phyloP scores from a whole-genome alignment of 768 basidiomycete genomes.

The Amanita polypyramis region DNA sequence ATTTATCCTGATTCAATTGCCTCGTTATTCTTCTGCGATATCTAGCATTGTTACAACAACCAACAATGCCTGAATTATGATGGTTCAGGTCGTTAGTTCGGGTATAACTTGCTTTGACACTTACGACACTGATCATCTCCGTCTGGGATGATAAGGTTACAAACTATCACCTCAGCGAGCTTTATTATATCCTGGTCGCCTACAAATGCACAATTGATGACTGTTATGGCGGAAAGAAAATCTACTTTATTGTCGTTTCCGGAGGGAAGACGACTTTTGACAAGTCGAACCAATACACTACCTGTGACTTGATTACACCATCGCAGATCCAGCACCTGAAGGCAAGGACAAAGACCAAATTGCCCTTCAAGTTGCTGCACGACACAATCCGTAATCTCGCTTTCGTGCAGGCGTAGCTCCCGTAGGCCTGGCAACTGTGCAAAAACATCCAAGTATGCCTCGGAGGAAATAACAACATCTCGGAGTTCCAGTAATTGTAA shows the following conservation, averaged over 20 bases:
- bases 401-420: conserved; percentile 45
- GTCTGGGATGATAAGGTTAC: conserved; percentile 32
- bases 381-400: conserved; percentile 40
- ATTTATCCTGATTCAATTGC: not conserved
- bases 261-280: conserved; percentile 24
- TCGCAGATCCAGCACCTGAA: conserved; percentile 40
- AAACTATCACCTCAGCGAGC: conserved; percentile 35
- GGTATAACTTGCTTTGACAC: conserved; percentile 15
- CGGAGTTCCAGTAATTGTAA: conserved; percentile 36
- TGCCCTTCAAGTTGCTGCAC: conserved; percentile 28
- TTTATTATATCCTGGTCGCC: conserved; percentile 42
- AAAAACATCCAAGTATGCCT: conserved; percentile 23
- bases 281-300: conserved; percentile 37
- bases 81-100: conserved; percentile 3
- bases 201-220: conserved; percentile 50
- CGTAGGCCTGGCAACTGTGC: conserved; percentile 26
- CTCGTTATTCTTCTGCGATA: conserved; percentile 37
- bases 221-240: conserved; percentile 33
- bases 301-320: conserved; percentile 52
- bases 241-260: conserved; percentile 3
- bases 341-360: conserved; percentile 32
- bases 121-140: conserved; percentile 44
- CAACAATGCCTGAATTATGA: conserved; percentile 24
- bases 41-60: conserved; percentile 45
- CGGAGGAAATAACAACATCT: conserved; percentile 33